Evolutionary conservation across 1,284 basidiomycete species (phyloP), one percentile per base, ranked within the genome.

Genomic region (Ganoderma resinaceum): DNA sequence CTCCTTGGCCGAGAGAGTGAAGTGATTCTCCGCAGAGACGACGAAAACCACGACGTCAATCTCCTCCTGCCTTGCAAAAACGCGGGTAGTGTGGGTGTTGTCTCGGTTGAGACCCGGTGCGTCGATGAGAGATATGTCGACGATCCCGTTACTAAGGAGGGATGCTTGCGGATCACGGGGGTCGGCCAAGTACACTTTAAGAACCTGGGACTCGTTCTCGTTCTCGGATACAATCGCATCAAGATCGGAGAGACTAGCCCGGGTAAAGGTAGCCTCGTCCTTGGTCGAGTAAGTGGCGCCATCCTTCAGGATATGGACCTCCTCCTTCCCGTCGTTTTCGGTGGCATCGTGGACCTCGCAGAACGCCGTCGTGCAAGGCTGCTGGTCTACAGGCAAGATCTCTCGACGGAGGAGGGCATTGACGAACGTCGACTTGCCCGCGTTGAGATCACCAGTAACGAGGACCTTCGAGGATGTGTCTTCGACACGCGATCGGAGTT

Each of bases 1-100:
- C 81, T 99, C 97, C 78, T 94, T 95, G 11, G 96, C 95, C 0
- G 95, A 97, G 8, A 98, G 87, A 0, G 98, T 99, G 79, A 99
- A 98, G 84, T 99, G 97, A 81, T 99, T 99, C 83, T 99, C 97
- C 8, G 98, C 96, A 1, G 94, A 96, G 61, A 99, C 96, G 72
- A 99, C 96, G 80, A 99, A 99, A 65, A 99, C 97, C 66, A 99
- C 91, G 35, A 99, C 97, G 78, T 99, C 98, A 66, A 99, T 99
- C 82, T 99, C 96, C 79, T 98, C 95, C 80, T 99, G 97, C 40
- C 96, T 94, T 23, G 97, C 91, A 77, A 99, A 99, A 60, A 99
- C 85, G 9, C 96, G 95, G 2, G 97, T 99, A 0, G 98, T 99
- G 84, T 98, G 95, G 77, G 97, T 82, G 67, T 92, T 96, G 80